A percentile compares a stretch with the other conserved stretches of the same genome.
Evolutionary conservation across 805 yeast species (phyloP).

Genomic region (Saccharomycopsis babjevae): DNA sequence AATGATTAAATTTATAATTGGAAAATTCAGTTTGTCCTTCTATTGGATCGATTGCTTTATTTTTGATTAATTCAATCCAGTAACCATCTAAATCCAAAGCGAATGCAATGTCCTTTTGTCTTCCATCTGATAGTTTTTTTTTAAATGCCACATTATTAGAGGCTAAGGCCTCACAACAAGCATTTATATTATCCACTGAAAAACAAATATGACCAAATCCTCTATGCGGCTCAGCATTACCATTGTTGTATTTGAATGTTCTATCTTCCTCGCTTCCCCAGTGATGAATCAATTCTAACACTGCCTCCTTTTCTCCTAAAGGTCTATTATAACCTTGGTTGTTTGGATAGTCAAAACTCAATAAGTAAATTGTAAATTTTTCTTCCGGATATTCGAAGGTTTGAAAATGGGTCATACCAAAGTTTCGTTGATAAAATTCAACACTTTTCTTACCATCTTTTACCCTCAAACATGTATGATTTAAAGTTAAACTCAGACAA

Average conservation of each 20-base stretch:
- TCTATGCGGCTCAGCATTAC: constrained; percentile 73
- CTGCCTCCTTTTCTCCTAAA: constrained; percentile 48
- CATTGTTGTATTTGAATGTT: constrained; percentile 55
- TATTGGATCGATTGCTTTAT: constrained; percentile 33
- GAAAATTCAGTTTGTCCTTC: constrained; percentile 30
- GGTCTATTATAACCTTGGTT: constrained; percentile 21
- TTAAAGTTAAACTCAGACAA: constrained; percentile 28
- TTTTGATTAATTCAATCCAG: constrained; percentile 86
- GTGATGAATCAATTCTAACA: constrained; percentile 75
- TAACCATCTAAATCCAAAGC: constrained; percentile 93
- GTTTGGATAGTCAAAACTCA: constrained; percentile 40
- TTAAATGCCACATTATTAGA: constrained; percentile 61
- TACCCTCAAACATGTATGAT: constrained; percentile 72
- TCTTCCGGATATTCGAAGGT: constrained; percentile 42
- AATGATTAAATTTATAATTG: constrained; percentile 62
- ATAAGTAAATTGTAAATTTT: constrained; percentile 58
- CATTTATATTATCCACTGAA: constrained; percentile 69
- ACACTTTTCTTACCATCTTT: constrained; percentile 69
- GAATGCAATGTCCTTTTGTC: constrained; percentile 89
- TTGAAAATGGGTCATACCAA: constrained; percentile 59
- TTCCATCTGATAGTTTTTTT: constrained; percentile 79
- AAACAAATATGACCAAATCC: constrained; percentile 95
- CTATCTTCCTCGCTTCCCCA: constrained; percentile 59
- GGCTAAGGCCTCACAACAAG: constrained; percentile 46
- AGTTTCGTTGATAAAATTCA: constrained; percentile 60